Percentiles rank a stretch among this genome's conserved stretches.
These are phyloP conservation scores for Pythium folliculosum DNA, from an alignment of 352 stramenopile genomes.

Conservation along the genomic window DNA sequence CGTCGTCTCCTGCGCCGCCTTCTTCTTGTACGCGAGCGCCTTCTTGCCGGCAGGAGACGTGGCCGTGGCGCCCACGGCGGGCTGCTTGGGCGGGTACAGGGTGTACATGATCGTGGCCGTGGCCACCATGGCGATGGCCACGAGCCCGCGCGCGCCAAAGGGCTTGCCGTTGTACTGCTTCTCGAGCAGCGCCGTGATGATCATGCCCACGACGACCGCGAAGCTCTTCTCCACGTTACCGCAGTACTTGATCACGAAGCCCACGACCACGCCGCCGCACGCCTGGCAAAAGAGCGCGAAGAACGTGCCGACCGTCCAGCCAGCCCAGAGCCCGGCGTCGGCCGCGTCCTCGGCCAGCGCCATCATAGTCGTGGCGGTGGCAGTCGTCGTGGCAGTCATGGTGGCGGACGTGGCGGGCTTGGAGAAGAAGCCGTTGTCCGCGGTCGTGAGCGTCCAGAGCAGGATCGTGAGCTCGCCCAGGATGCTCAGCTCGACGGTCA, in stretches of 20 bases:
- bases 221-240: constrained; percentile 88
- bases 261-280: constrained; percentile 67
- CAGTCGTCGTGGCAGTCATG: constrained; percentile 3
- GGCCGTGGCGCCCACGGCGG: neutral
- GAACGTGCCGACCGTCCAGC: constrained; percentile 68
- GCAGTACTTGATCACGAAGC: constrained; percentile 85
- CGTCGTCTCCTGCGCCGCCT: constrained; percentile 9
- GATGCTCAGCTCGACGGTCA: constrained; percentile 80
- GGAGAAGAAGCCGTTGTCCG: constrained; percentile 30
- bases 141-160: constrained; percentile 54
- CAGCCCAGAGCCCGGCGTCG: constrained; percentile 49
- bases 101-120: constrained; percentile 73
- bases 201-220: constrained; percentile 77
- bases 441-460: constrained; percentile 49
- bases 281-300: constrained; percentile 74
- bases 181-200: constrained; percentile 75
- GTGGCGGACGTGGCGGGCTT: constrained; percentile 12
- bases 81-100: constrained; percentile 51
- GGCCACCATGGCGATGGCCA: constrained; percentile 63
- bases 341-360: constrained; percentile 8
- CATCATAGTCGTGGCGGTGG: constrained; percentile 14
- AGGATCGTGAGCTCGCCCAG: constrained; percentile 64
- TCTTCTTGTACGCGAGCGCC: constrained; percentile 10
- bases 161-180: constrained; percentile 71
- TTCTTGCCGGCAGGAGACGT: neutral